Base-by-base conservation (phyloP, 148 eudicot species). In the Salicornia ramosissima region DNA sequence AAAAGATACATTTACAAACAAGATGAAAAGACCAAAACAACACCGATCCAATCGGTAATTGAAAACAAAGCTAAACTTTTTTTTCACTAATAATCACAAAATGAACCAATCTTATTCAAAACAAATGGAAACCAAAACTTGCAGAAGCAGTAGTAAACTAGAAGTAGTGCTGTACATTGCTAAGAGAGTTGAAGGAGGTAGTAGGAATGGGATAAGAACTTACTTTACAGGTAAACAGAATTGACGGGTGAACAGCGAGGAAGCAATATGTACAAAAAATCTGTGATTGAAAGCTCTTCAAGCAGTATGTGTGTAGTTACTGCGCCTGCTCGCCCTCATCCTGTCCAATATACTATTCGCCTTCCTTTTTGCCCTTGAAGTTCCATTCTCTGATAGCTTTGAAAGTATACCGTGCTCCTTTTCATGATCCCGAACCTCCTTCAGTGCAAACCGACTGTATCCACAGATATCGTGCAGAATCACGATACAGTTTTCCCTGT, bases 331-430 rank as follows among this genome's bases (percentile, higher is more conserved):
- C 56, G 88, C 61, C 64, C 58, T 85, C 46, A 93, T 39, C 68
- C 87, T 83, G 29, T 88, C 92, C 16, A 93, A 82, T 30, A 93
- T 84, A 53, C 86, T 84, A 70, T 52, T 84, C 19, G 96, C 98
- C 80, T 93, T 93, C 62, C 98, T 88, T 85, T 82, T 84, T 0
- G 98, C 96, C 69, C 98, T 85, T 6, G 89, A 81, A 43, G 92
- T 90, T 43, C 98, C 98, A 64, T 87, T 74, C 65, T 78, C 73
- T 30, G 89, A 85, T 34, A 93, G 86, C 73, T 82, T 83, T n/a
- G 96, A 86, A 25, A 93, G 71, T 21, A 95, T 88, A 7, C 78
- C 70, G 54, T 85, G 26, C n/a, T 52, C 68, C 47, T 52, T 84
- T 75, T 93, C 98, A 49, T 93, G 96, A 42, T 83, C 88, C 59